phyloP scores from a whole-genome alignment of 768 basidiomycete species.

The Boletus subparvulus region DNA sequence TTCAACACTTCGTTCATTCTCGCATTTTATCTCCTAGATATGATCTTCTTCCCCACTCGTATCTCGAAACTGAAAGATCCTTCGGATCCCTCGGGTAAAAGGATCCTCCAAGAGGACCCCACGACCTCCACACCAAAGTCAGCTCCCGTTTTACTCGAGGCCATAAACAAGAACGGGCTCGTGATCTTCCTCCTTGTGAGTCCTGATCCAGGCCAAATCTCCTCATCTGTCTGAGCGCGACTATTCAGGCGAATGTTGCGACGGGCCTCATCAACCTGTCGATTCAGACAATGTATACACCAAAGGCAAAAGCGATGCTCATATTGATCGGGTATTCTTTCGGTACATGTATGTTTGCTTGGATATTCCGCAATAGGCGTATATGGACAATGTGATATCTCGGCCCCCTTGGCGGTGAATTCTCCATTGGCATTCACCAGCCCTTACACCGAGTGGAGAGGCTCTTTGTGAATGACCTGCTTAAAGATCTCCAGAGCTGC shows the following conservation, averaged over 20 bases:
- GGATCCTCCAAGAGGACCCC: conserved; percentile 27
- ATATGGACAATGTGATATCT: conserved; percentile 31
- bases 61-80: conserved; percentile 28
- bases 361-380: conserved; percentile 42
- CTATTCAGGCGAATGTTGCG: conserved; percentile 72
- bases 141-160: conserved; percentile 63
- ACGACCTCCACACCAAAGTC: conserved; percentile 16
- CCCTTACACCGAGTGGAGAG: conserved; percentile 48
- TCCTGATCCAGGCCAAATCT: conserved; percentile 9
- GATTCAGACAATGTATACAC: conserved; percentile 78
- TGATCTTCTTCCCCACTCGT: conserved; percentile 58
- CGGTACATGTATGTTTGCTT: conserved; percentile 59
- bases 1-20: conserved; percentile 87
- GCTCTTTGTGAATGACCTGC: conserved; percentile 52
- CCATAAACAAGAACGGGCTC: conserved; percentile 81
- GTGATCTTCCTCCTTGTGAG: conserved; percentile 78
- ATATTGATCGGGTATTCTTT: conserved; percentile 64
- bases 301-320: conserved; percentile 47
- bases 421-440: too few species aligned
- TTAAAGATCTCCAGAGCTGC: conserved; percentile 34
- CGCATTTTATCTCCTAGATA: conserved; percentile 76
- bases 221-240: background rate
- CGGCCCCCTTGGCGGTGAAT: background rate
- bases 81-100: conserved; percentile 23
- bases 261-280: conserved; percentile 85